phyloP scores from a whole-genome alignment of 106 monocot genomes.

The Dioscorea alata region DNA sequence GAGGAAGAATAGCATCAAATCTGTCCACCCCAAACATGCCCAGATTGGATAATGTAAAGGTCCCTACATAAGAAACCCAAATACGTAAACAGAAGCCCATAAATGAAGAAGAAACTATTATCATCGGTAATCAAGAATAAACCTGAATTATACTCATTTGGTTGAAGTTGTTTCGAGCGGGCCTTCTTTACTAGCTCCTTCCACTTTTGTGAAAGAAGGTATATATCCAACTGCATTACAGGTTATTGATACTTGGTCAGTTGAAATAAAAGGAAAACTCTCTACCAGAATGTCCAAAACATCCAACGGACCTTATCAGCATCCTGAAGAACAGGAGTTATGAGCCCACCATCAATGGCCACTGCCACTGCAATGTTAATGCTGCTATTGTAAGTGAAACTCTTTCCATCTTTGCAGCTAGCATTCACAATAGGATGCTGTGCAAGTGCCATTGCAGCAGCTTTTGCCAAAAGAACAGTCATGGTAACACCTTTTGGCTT shows the following conservation, averaged over 20 bases:
- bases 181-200: constrained; percentile 85
- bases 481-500: constrained; percentile 96
- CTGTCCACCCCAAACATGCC: constrained; percentile 99
- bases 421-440: constrained; percentile 92
- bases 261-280: no score
- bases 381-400: constrained; percentile 72
- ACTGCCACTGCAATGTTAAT: constrained; percentile 92
- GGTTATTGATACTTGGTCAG: no score
- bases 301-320: constrained; percentile 74
- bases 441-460: constrained; percentile 85
- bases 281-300: background rate
- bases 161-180: constrained; percentile 79
- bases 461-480: constrained; percentile 92
- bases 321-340: constrained; percentile 96
- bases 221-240: constrained; percentile 71
- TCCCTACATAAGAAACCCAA: constrained; percentile 39
- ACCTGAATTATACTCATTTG: constrained; percentile 96
- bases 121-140: background rate
- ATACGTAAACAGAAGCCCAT: background rate
- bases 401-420: constrained; percentile 90
- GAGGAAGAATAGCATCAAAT: constrained; percentile 97
- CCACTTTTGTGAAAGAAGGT: constrained; percentile 89
- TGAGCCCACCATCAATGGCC: constrained; percentile 92
- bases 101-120: background rate
- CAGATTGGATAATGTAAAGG: constrained; percentile 89